These are phyloP conservation scores for Ensete glaucum DNA, from an alignment of 176 grass and related monocot species.

Conservation along the genomic window DNA sequence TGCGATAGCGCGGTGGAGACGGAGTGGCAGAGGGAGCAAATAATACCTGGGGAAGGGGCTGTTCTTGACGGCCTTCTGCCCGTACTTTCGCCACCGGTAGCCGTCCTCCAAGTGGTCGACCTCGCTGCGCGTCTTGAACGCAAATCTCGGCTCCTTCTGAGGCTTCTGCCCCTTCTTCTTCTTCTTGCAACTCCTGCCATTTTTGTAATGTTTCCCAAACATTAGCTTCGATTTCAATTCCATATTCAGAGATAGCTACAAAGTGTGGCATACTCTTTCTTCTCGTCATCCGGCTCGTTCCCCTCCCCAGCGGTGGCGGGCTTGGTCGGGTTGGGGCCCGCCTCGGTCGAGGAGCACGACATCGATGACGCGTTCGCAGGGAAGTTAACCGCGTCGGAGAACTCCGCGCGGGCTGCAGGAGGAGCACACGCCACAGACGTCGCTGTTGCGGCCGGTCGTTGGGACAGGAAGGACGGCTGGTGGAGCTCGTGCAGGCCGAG, in stretches of 20 bases:
- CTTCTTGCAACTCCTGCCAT: not conserved
- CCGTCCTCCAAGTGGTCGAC: conserved; percentile 96
- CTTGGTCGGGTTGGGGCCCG: not conserved
- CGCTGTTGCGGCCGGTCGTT: not conserved
- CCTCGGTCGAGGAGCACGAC: not conserved
- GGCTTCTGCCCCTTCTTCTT: not conserved
- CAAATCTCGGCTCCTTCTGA: not conserved
- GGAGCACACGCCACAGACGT: not conserved
- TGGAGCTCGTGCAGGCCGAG: not conserved
- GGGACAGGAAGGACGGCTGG: not conserved
- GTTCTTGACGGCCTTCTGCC: conserved; percentile 98
- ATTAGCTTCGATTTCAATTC: too few species aligned
- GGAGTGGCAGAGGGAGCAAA: not conserved
- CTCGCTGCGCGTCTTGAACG: conserved; percentile 37
- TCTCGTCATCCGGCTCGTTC: not conserved
- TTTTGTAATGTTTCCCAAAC: not conserved
- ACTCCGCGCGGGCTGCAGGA: not conserved
- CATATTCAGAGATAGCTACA: too few species aligned
- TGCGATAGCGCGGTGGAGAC: not conserved
- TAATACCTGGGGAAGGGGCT: conserved; percentile 36
- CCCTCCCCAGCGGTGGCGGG: not conserved
- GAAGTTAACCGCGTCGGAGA: not conserved
- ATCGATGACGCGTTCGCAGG: not conserved
- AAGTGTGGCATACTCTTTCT: not conserved
- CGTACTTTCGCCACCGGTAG: conserved; percentile 94